Evolutionary conservation across 805 yeast genomes (phyloP).

Genomic region (Ogataea nonfermentans): DNA sequence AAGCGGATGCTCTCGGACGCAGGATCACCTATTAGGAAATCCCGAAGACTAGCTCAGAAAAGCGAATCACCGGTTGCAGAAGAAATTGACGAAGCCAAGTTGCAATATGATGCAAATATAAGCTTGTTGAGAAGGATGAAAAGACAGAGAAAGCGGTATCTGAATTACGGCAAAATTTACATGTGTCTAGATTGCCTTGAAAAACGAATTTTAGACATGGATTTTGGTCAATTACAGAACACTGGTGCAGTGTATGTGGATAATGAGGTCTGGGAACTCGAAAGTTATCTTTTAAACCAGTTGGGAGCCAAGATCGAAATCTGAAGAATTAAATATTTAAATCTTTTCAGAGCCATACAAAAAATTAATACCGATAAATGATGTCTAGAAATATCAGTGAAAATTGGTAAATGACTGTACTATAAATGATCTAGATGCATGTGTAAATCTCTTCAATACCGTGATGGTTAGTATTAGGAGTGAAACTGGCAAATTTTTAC

Average conservation of each 20-base stretch:
- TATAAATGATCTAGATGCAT: background rate
- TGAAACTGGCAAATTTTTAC: background rate
- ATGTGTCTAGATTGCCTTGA: constrained; percentile 28
- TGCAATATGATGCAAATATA: constrained; percentile 6
- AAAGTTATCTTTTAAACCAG: constrained; percentile 13
- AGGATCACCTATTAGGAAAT: constrained; percentile 29
- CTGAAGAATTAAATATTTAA: constrained; percentile 2
- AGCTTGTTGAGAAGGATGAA: constrained; percentile 21
- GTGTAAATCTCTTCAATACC: background rate
- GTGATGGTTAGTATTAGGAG: background rate
- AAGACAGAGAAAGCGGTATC: constrained; percentile 22
- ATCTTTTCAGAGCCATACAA: background rate
- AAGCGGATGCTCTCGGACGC: constrained; percentile 17
- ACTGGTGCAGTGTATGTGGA: constrained; percentile 14
- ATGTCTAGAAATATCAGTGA: background rate
- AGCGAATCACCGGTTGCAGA: constrained; percentile 7
- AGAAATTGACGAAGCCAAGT: constrained; percentile 1
- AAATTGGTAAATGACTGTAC: background rate
- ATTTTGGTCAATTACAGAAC: constrained; percentile 3
- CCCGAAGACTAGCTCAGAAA: constrained; percentile 34
- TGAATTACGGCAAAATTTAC: constrained; percentile 27
- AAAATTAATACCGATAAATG: constrained; percentile 12
- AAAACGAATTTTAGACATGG: constrained; percentile 4
- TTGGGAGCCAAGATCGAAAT: constrained; percentile 18
- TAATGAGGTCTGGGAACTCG: constrained; percentile 15